Evolutionary conservation across 176 grass and related monocot genomes (phyloP), one percentile per base, ranked within the genome.

Genomic region (Aegilops bicornis): DNA sequence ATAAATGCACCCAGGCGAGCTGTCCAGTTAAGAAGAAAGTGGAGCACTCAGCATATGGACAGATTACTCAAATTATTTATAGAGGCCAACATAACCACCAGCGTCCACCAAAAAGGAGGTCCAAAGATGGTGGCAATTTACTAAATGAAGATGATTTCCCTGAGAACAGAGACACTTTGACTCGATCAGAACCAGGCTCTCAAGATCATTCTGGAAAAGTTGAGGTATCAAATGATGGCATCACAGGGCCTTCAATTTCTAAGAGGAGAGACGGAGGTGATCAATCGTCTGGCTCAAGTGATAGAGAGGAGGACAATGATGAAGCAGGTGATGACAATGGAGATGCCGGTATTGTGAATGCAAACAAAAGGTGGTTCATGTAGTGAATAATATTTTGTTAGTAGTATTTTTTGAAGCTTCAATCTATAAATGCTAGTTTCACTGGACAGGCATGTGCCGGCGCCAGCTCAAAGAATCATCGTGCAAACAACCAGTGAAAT

Each of bases 401-500:
- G 8, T 77, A 65, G 5, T 54, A 72, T 39, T 39, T 56, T 75
- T 85, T 81, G 35, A 69, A 76, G 4, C 37, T 69, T 47, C 23
- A n/a, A 30, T 48, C 6, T 80, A 50, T 80, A 80, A 90, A 78
- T 69, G 12, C 30, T 81, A 80, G 45, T 85, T 88, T 85, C 85
- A 54, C 81, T 88, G 70, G 14, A 80, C 77, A 91, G 89, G 74
- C 69, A 70, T 72, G 77, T 88, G 37, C 89, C 89, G 33, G 50
- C 83, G 52, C 84, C 93, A 82, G 91, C 94, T 78, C 90, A 92
- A 56, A 98, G 85, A 84, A 94, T 98, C 77, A 92, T 98, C 76
- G 92, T 98, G 82, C 93, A 98, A 86, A 94, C 96, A 74, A 93
- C 84, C 70, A 98, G 96, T 71, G 91, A 91, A 82, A 90, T 98